Percentiles rank a stretch among this genome's conserved stretches.
Evolutionary conservation across 306 rosid species (phyloP).

Genomic region (Quercus gilva): DNA sequence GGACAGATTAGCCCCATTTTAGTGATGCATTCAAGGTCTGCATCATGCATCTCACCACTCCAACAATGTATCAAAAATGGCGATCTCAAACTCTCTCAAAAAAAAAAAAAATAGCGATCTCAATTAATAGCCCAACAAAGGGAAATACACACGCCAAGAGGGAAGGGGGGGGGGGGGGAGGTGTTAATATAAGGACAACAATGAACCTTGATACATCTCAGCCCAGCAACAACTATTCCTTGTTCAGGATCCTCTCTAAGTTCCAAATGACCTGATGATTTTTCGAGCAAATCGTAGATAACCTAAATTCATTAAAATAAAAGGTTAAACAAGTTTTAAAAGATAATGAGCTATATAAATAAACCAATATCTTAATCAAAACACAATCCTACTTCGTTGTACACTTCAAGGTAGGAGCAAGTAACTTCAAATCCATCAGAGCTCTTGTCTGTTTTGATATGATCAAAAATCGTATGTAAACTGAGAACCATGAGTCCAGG

Average conservation of each 20-base stretch:
- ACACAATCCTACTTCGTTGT: constrained; percentile 42
- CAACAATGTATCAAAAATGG: neutral
- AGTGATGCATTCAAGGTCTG: neutral
- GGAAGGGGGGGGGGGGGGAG: too few species aligned
- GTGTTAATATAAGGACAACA: neutral
- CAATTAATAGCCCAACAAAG: neutral
- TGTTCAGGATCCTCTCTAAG: constrained; percentile 68
- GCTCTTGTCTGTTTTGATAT: constrained; percentile 41
- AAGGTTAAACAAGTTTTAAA: neutral
- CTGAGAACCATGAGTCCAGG: constrained; percentile 77
- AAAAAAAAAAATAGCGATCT: neutral
- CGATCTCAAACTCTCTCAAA: too few species aligned
- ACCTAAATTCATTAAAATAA: constrained; percentile 35
- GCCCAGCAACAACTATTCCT: constrained; percentile 59
- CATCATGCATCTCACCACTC: neutral
- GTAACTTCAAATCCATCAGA: constrained; percentile 57
- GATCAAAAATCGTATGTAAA: constrained; percentile 52
- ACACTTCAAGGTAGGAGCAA: constrained; percentile 69
- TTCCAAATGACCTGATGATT: constrained; percentile 62
- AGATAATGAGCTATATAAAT: neutral
- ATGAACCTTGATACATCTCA: constrained; percentile 54
- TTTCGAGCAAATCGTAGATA: constrained; percentile 65
- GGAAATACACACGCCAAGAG: too few species aligned
- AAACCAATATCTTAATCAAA: neutral
- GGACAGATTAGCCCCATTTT: neutral